Evolutionary conservation across 768 basidiomycete species (phyloP).

Genomic region (Leccinellum rugosiceps): DNA sequence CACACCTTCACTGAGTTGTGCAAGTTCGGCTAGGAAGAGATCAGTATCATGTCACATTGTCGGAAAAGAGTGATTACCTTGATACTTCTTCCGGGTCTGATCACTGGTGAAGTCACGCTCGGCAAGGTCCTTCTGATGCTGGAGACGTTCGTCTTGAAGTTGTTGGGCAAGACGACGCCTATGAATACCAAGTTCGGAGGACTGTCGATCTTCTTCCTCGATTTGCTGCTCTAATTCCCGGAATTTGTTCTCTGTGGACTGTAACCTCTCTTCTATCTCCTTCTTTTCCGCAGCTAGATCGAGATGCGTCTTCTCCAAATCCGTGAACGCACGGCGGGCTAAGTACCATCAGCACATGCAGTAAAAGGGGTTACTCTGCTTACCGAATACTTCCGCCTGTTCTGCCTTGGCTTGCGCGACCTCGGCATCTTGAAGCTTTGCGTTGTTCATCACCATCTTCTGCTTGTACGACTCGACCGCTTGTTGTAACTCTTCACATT

Average conservation of each 20-base stretch:
- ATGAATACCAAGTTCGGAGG: constrained; percentile 60
- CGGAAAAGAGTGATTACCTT: constrained; percentile 44
- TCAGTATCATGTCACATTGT: constrained; percentile 6
- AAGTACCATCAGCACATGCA: constrained; percentile 7
- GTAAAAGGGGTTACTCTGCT: constrained; percentile 6
- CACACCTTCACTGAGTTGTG: constrained; percentile 75
- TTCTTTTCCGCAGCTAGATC: constrained; percentile 52
- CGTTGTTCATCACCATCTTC: constrained; percentile 56
- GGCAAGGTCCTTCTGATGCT: constrained; percentile 74
- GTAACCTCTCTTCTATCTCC: constrained; percentile 46
- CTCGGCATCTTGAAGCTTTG: constrained; percentile 64
- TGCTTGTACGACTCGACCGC: constrained; percentile 63
- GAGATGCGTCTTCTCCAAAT: constrained; percentile 57
- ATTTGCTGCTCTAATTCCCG: constrained; percentile 60
- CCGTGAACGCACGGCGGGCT: constrained; percentile 62
- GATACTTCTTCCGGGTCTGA: constrained; percentile 84
- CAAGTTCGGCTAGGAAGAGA: constrained; percentile 57
- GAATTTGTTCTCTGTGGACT: constrained; percentile 48
- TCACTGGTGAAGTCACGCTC: constrained; percentile 76
- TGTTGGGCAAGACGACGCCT: constrained; percentile 70
- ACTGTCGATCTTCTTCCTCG: constrained; percentile 65
- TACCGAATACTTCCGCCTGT: constrained; percentile 63
- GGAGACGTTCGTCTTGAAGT: constrained; percentile 74
- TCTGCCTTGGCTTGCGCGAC: constrained; percentile 63
- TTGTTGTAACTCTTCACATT: constrained; percentile 52